Evolutionary conservation across 1,284 basidiomycete genomes (phyloP).

Genomic region (Irpex rosettiformis): DNA sequence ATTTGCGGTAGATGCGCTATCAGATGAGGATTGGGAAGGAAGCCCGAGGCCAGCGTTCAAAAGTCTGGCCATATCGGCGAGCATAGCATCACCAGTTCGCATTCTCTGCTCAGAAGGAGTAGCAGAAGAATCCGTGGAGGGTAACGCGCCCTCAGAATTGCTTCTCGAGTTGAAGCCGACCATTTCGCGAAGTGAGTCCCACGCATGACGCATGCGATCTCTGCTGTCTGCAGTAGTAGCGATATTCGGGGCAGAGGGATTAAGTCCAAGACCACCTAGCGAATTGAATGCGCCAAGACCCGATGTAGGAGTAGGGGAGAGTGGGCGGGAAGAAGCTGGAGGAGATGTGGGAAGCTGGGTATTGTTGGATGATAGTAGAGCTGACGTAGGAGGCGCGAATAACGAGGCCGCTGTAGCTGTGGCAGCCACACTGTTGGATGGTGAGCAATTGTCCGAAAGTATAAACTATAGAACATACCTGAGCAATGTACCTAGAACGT

Average conservation of each 20-base stretch:
- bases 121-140: slow-evolving; percentile 11
- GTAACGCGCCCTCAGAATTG: background rate
- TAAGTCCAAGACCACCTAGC: slow-evolving; percentile 21
- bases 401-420: slow-evolving; percentile 66
- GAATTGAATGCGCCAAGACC: slow-evolving; percentile 32
- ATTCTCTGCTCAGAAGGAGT: slow-evolving; percentile 16
- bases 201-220: slow-evolving; percentile 50
- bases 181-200: slow-evolving; percentile 58
- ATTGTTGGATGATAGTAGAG: background rate
- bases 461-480: slow-evolving; percentile 45
- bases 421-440: slow-evolving; percentile 61
- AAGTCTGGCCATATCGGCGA: slow-evolving; percentile 73
- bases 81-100: slow-evolving; percentile 47
- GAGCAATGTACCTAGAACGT: slow-evolving; percentile 75
- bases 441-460: slow-evolving; percentile 9
- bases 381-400: background rate
- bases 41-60: slow-evolving; percentile 69
- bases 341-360: slow-evolving; percentile 47
- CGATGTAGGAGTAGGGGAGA: slow-evolving; percentile 48
- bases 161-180: slow-evolving; percentile 37
- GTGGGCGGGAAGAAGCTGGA: slow-evolving; percentile 43
- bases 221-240: slow-evolving; percentile 25
- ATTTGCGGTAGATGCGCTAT: background rate
- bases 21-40: slow-evolving; percentile 2
- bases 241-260: slow-evolving; percentile 11